Evolutionary conservation across 2,329 filamentous ascomycete species (phyloP), one percentile per base, ranked within the genome.

Genomic region (Pyrenophora tritici-repentis): DNA sequence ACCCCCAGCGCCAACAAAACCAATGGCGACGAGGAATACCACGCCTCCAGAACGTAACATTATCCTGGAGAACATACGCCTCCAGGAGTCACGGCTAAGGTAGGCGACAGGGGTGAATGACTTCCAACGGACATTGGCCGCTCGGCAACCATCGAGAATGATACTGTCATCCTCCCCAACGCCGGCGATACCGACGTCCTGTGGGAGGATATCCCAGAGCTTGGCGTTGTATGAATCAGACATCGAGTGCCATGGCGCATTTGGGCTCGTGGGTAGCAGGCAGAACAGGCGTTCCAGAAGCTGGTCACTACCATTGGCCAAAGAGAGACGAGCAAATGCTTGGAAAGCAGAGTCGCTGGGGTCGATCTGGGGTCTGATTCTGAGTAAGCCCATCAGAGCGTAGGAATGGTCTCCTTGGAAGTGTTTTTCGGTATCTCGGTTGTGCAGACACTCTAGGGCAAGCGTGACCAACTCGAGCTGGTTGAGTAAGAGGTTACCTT

Each of bases 271-370:
- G 1, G 78, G 75, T 1, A 76, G 58, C 2, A 78, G 63, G 58
- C 77, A 79, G 9, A 80, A 72, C 12, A 81, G 61, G 2, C 77
- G 73, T 53, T 78, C 78, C 1, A 81, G 70, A 2, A 80, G 70
- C 14, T 65, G 63, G 31, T 79, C 73, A 53, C 73, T 76, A 33
- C 78, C 76, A 36, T 80, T 79, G 8, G 75, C 73, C 0, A 80
- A 64, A 10, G 76, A 79, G 4, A 81, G 71, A 7, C 76, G 68
- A 4, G 77, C 76, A 45, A 81, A 80, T 0, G 78, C 78, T 53
- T 79, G 74, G 48, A 81, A 80, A 0, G 67, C 73, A 3, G 73
- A 68, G 50, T 81, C 78, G 0, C 58, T 66, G 2, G 61, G 60
- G 37, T 75, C 64, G 4, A 79, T 68, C 13, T 58, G 57, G 0